A percentile compares a stretch with the other conserved stretches of the same genome.
These are phyloP conservation scores for Aspergillus diversus DNA, from an alignment of 495 filamentous ascomycete species.

Conservation along the genomic window DNA sequence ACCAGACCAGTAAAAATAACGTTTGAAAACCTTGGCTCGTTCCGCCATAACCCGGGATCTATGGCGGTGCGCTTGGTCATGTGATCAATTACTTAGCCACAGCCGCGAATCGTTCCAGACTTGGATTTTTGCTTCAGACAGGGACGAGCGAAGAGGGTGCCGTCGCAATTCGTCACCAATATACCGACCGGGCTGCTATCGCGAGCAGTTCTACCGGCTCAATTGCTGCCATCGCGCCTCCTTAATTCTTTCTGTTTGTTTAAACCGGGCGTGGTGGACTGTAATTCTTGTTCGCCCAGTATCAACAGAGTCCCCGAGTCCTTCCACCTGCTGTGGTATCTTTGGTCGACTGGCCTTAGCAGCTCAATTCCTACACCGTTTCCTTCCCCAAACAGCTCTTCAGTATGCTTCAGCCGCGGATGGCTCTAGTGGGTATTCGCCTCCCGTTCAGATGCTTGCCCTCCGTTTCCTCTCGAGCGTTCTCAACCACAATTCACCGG, in stretches of 20 bases:
- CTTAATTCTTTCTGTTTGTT: neutral
- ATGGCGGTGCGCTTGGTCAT: constrained; percentile 26
- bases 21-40: constrained; percentile 20
- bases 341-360: constrained; percentile 7
- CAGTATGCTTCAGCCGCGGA: constrained; percentile 68
- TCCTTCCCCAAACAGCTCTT: constrained; percentile 15
- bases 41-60: constrained; percentile 13
- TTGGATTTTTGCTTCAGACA: constrained; percentile 26
- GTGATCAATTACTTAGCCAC: constrained; percentile 18
- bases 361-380: neutral
- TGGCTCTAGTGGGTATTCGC: constrained; percentile 55
- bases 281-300: neutral
- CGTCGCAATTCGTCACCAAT: constrained; percentile 18
- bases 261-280: neutral
- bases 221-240: neutral
- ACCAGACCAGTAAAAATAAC: too few relatives aligned
- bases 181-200: constrained; percentile 1
- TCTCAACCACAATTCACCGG: constrained; percentile 56
- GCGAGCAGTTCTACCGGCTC: neutral
- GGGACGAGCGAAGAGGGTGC: constrained; percentile 1
- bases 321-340: neutral
- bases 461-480: constrained; percentile 49
- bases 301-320: neutral
- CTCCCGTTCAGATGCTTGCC: constrained; percentile 52
- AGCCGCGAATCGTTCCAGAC: constrained; percentile 22